Evolutionary conservation across 208 protist genomes (phyloP), one percentile per base, ranked within the genome.

Genomic region (Crithidia fasciculata): DNA sequence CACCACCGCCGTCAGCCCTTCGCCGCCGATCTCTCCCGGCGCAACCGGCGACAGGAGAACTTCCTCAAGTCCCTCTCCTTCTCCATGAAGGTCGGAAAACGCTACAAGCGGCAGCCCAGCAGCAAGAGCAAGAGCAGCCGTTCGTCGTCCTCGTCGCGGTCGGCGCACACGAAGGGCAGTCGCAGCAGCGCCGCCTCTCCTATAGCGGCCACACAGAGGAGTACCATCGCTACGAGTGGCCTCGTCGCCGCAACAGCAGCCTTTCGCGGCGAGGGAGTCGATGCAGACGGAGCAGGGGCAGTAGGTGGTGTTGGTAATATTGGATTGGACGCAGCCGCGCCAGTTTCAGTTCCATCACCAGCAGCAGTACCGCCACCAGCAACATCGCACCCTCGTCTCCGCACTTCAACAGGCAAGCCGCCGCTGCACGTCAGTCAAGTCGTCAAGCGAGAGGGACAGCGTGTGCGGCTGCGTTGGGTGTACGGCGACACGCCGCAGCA

Each of bases 381-480:
- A 63, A 76, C 73, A 59, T 65, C 59, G 18, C 36, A 45, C 15
- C 73, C 18, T 36, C 73, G 74, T 44, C 15, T 10, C 63, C 37
- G 74, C 12, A 45, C 15, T 43, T 43, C 37, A 15, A 49, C 7
- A n/a, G 63, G 45, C 16, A 78, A 69, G 66, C 66, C 60, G 5
- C 65, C 49, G 7, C 50, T 78, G n/a, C 74, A 73, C 50, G 66
- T 78, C 36, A 69, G 69, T 52, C 64, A 78, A 16, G 65, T 78
- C 7, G 74, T 78, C 19, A 66, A 69, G 52, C 50, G 55, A 50
- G 74, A 78, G 61, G 74, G 74, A 2, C 74, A 78, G 74, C 66
- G 65, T 16, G 74, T 78, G 60, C 74, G 74, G 6, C 59, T 78
- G 74, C 47, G 74, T 52, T 78, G 74, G 74, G 61, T 78, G 18